These are phyloP conservation scores for Fusarium paranaense DNA, from an alignment of 2,329 filamentous ascomycete species.

Conservation along the genomic window DNA sequence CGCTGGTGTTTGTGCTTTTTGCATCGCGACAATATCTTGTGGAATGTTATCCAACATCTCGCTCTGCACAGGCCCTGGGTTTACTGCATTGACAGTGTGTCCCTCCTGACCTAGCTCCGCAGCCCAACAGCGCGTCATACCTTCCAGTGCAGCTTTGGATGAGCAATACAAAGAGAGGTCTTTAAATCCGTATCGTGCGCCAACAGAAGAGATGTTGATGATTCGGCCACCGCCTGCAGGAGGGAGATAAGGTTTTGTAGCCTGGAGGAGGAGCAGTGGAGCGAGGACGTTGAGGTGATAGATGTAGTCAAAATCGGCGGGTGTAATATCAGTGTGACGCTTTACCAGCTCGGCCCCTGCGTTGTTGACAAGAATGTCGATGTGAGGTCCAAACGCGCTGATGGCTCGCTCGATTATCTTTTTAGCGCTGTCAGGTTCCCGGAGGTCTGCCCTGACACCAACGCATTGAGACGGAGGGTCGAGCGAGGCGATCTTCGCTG, in stretches of 20 bases:
- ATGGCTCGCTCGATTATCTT: conserved; percentile 7
- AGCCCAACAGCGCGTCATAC: conserved; percentile 68
- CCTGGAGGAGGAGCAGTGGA: conserved; percentile 21
- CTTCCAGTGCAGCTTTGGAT: conserved; percentile 30
- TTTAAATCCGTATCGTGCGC: conserved; percentile 23
- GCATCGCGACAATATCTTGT: conserved; percentile 16
- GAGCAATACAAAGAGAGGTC: conserved; percentile 25
- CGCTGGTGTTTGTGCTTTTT: conserved; percentile 57
- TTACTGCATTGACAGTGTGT: conserved; percentile 71
- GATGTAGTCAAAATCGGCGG: conserved; percentile 20
- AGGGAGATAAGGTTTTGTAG: conserved; percentile 5
- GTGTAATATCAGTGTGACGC: conserved; percentile 1
- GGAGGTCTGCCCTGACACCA: conserved; percentile 16
- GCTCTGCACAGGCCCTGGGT: conserved; percentile 68
- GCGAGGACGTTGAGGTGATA: conserved; percentile 32
- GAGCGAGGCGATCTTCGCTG: conserved; percentile 8
- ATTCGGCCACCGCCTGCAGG: conserved; percentile 8
- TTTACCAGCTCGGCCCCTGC: conserved; percentile 31
- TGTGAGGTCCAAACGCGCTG: not conserved
- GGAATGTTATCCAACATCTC: conserved; percentile 64
- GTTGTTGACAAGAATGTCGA: conserved; percentile 27
- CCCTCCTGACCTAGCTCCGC: conserved; percentile 60
- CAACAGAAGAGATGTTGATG: conserved; percentile 28
- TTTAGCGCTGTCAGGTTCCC: not conserved
- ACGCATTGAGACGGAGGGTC: conserved; percentile 15